Evolutionary conservation across 2,329 filamentous ascomycete genomes (phyloP).

Genomic region (Aspergillus texensis): DNA sequence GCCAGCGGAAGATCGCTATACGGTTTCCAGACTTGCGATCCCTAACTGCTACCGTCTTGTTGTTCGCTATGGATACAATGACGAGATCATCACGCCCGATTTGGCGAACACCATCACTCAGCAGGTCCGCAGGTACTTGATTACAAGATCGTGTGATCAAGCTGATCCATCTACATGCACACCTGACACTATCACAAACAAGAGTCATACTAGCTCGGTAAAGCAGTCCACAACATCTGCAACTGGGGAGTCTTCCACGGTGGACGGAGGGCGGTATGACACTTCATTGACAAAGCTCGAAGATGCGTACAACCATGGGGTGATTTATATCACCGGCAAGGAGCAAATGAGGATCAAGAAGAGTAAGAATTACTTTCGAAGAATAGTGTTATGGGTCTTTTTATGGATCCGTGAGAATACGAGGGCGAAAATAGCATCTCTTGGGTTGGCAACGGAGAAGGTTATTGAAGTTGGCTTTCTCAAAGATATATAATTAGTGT

Average conservation of each 20-base stretch:
- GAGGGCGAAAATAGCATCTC: conserved; percentile 39
- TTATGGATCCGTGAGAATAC: conserved; percentile 44
- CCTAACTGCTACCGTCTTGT: conserved; percentile 70
- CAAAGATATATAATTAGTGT: conserved; percentile 30
- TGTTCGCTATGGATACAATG: conserved; percentile 72
- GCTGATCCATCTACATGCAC: not conserved
- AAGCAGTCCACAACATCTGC: not conserved
- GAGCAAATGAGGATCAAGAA: conserved; percentile 41
- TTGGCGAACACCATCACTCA: conserved; percentile 63
- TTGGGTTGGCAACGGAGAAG: conserved; percentile 41
- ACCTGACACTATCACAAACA: not conserved
- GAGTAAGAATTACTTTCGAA: conserved; percentile 30
- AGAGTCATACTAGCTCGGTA: conserved; percentile 8
- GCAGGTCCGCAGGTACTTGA: conserved; percentile 58
- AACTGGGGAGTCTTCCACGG: not conserved
- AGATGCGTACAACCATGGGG: conserved; percentile 20
- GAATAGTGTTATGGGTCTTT: conserved; percentile 35
- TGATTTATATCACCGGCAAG: conserved; percentile 53
- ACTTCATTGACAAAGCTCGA: conserved; percentile 12
- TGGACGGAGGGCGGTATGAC: not conserved
- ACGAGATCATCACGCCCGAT: conserved; percentile 68
- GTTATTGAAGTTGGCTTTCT: conserved; percentile 47
- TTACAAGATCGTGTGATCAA: conserved; percentile 24
- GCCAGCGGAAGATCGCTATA: conserved; percentile 52
- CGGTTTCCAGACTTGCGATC: conserved; percentile 44